Base-by-base conservation (phyloP, 108 stramenopile species). In the Cylindrotheca closterium region DNA sequence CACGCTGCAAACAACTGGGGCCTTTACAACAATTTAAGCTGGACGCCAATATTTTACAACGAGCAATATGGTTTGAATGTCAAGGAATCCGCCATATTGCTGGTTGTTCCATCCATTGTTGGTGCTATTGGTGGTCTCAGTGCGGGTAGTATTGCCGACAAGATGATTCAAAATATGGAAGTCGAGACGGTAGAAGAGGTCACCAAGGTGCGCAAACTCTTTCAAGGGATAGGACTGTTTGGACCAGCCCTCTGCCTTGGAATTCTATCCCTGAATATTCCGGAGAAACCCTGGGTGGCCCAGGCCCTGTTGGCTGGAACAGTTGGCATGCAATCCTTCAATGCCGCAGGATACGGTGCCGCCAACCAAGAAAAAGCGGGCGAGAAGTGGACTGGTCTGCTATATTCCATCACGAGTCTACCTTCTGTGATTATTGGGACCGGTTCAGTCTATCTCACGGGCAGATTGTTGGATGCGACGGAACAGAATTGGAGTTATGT, bases 1-100 rank as follows among this genome's bases (percentile, higher is more conserved):
- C 94, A 96, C 59, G 88, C 86, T 19, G 84, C 92, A 4, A 91
- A 92, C 55, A 96, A 96, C 65, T 93, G 85, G 85, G 87, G 87
- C n/a, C 59, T 96, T 45, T 96, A 96, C 75, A 90, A 88, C 48
- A 50, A 75, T 29, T 63, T 96, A 12, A 78, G 88, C 0, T 96
- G 94, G 94, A 81, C 87, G 48, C 94, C 94, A 17, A 92, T 92
- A 31, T 96, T 92, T 58, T 96, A 86, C 69, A 64, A 67, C n/a
- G 85, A 94, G 63, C 87, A 85, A 46, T 96, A 91, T 53, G 83
- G 85, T 8, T 55, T 96, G 18, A 83, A 81, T 47, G 79, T 92
- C 2, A 81, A 81, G 48, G 83, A 96, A 51, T 88, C 86, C 2
- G 87, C 88, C 7, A 52, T 81, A 2, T 70, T 87, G 7, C 78